phyloP scores from a whole-genome alignment of 2,329 filamentous ascomycete species.

The Dothidotthia symphoricarpi region DNA sequence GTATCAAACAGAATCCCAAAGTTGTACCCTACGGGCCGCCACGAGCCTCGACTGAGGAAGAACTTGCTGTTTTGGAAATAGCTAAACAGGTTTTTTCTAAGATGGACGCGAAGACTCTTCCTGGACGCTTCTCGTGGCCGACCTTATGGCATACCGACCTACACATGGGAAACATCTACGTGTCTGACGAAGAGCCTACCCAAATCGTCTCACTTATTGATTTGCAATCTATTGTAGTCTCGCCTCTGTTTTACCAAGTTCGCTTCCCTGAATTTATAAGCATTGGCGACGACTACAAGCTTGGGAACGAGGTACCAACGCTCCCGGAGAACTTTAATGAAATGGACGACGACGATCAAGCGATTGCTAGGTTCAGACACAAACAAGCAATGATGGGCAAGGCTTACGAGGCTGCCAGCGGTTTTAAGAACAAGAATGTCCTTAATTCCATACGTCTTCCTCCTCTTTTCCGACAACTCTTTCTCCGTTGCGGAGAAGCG shows the following conservation, averaged over 20 bases:
- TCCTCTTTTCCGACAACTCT: conserved; percentile 34
- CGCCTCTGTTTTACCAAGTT: conserved; percentile 15
- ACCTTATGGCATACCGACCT: conserved; percentile 38
- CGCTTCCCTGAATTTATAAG: conserved; percentile 17
- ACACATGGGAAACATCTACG: conserved; percentile 41
- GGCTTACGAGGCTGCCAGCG: conserved; percentile 30
- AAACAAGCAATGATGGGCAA: conserved; percentile 22
- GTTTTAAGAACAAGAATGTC: conserved; percentile 20
- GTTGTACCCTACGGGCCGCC: conserved; percentile 6
- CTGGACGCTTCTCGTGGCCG: conserved; percentile 6
- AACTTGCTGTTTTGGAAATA: conserved; percentile 11
- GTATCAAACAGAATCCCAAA: not conserved
- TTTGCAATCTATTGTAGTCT: conserved; percentile 26
- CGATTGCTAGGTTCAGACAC: conserved; percentile 3
- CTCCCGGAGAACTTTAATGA: conserved; percentile 11
- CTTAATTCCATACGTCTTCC: conserved; percentile 28
- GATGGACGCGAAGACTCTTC: conserved; percentile 7
- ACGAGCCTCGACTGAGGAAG: conserved; percentile 13
- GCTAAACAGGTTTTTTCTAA: conserved; percentile 13
- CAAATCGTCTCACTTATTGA: conserved; percentile 25
- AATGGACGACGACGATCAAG: conserved; percentile 10
- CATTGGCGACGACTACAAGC: conserved; percentile 13
- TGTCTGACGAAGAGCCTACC: conserved; percentile 16
- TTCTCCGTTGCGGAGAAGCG: conserved; percentile 25
- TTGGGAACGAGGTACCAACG: conserved; percentile 6